A percentile compares a stretch with the other conserved stretches of the same genome.
These are phyloP conservation scores for Mortierella antarctica DNA, from an alignment of 192 early-diverging fungal genomes.

Conservation along the genomic window DNA sequence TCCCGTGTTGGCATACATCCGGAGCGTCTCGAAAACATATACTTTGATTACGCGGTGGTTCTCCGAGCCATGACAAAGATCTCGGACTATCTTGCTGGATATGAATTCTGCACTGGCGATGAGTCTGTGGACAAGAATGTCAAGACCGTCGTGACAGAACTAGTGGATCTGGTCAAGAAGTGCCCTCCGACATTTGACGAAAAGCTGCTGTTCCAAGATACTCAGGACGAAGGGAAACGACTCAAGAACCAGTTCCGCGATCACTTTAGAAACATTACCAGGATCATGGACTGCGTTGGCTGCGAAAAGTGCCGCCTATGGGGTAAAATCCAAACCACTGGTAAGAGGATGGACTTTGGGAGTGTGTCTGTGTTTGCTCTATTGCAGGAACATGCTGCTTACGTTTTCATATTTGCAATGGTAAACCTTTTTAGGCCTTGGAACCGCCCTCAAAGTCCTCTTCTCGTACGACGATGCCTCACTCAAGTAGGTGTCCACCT, in stretches of 20 bases:
- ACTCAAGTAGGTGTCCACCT: slow-evolving; percentile 56
- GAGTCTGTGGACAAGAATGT: slow-evolving; percentile 62
- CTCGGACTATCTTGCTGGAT: slow-evolving; percentile 74
- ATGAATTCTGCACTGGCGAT: slow-evolving; percentile 81
- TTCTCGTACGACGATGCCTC: slow-evolving; percentile 89
- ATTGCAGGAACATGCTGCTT: not conserved
- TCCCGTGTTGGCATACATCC: slow-evolving; percentile 89
- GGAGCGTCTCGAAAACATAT: slow-evolving; percentile 94
- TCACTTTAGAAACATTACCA: slow-evolving; percentile 95
- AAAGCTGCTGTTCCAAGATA: slow-evolving; percentile 75
- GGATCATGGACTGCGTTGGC: slow-evolving; percentile 99
- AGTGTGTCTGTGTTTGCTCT: not conserved
- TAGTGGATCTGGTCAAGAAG: slow-evolving; percentile 67
- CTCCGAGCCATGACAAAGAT: slow-evolving; percentile 90
- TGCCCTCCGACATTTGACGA: slow-evolving; percentile 93
- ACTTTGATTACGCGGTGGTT: slow-evolving; percentile 92
- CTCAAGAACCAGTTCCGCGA: slow-evolving; percentile 90
- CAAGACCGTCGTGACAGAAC: slow-evolving; percentile 66
- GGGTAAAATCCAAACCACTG: slow-evolving; percentile 93
- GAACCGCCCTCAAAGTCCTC: slow-evolving; percentile 94
- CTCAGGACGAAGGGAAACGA: slow-evolving; percentile 39
- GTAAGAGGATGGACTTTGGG: slow-evolving; percentile 2
- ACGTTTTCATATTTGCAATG: not conserved
- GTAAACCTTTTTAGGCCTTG: slow-evolving; percentile 74
- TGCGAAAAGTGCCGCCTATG: slow-evolving; percentile 99